Conservation (phyloP, 75 land plant species). For the Sequoiadendron giganteum region DNA sequence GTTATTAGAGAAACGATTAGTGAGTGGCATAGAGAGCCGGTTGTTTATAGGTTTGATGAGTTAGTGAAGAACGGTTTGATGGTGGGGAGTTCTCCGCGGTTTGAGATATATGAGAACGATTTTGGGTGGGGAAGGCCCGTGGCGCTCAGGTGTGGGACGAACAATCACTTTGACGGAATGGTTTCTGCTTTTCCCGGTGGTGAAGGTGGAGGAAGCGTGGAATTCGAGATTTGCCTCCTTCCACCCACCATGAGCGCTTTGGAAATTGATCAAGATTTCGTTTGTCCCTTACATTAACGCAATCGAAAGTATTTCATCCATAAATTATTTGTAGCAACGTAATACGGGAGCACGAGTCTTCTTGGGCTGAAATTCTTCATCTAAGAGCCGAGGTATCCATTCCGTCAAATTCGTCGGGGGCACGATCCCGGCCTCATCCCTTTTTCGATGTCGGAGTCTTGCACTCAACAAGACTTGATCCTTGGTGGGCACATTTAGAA, state of each 20-base stretch:
- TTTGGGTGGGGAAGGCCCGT: constrained; percentile 11
- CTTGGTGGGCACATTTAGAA: too few species aligned
- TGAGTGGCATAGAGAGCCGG: neutral
- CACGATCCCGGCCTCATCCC: too few species aligned
- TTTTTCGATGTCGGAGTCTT: too few species aligned
- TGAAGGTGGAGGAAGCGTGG: neutral
- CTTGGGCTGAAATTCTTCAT: too few species aligned
- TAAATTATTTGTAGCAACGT: too few species aligned
- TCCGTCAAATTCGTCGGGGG: too few species aligned
- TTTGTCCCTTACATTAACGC: neutral
- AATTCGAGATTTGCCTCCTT: neutral
- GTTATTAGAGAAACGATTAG: neutral
- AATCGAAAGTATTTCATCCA: neutral
- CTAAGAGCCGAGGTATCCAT: too few species aligned
- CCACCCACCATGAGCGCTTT: neutral
- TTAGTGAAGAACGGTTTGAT: neutral
- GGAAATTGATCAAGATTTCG: neutral
- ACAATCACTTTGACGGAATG: neutral
- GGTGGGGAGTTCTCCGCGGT: constrained; percentile 11
- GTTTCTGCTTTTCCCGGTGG: neutral
- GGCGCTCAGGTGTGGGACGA: neutral
- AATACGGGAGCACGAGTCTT: too few species aligned
- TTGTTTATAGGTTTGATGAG: neutral
- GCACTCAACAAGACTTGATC: too few species aligned
- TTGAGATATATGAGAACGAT: constrained; percentile 5